These are phyloP conservation scores for Phytopythium aichiense DNA, from an alignment of 352 stramenopile genomes.

Conservation along the genomic window DNA sequence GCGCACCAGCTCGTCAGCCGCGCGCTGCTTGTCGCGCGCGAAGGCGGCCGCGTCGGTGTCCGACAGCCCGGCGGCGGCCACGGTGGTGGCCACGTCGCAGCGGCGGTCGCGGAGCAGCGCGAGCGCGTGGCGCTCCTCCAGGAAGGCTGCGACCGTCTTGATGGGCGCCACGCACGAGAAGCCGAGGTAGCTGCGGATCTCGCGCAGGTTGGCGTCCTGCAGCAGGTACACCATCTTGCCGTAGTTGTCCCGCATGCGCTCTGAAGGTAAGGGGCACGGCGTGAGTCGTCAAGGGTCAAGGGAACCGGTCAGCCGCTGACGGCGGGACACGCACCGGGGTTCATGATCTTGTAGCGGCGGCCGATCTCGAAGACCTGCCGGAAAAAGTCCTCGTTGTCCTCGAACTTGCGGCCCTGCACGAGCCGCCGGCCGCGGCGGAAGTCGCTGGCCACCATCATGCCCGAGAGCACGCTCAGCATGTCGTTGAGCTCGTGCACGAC, in stretches of 20 bases:
- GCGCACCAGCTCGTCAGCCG: slow-evolving; percentile 32
- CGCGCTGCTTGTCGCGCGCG: slow-evolving; percentile 23
- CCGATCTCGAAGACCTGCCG: slow-evolving; percentile 87
- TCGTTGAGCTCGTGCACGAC: slow-evolving; percentile 70
- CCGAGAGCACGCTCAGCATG: slow-evolving; percentile 60
- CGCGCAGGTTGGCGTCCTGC: slow-evolving; percentile 83
- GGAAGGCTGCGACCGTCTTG: slow-evolving; percentile 71
- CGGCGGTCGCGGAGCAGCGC: slow-evolving; percentile 72
- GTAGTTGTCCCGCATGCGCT: slow-evolving; percentile 89
- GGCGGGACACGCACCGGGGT: slow-evolving; percentile 46
- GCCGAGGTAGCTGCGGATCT: slow-evolving; percentile 65
- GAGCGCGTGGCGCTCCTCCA: slow-evolving; percentile 59
- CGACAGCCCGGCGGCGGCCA: slow-evolving; percentile 14
- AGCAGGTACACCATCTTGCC: slow-evolving; percentile 95
- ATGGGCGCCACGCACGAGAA: slow-evolving; percentile 73
- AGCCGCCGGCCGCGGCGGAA: slow-evolving; percentile 56
- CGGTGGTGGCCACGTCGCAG: slow-evolving; percentile 57
- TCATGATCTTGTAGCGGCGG: slow-evolving; percentile 94
- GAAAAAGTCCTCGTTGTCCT: slow-evolving; percentile 80
- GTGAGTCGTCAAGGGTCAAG: too few relatives aligned
- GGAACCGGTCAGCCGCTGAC: too few relatives aligned
- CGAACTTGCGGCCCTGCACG: slow-evolving; percentile 55
- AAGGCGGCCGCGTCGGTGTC: slow-evolving; percentile 18
- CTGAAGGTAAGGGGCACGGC: slow-evolving; percentile 1
- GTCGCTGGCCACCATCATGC: slow-evolving; percentile 55